Conservation (phyloP, 441 rosid genomes). For the Manihot esculenta region DNA sequence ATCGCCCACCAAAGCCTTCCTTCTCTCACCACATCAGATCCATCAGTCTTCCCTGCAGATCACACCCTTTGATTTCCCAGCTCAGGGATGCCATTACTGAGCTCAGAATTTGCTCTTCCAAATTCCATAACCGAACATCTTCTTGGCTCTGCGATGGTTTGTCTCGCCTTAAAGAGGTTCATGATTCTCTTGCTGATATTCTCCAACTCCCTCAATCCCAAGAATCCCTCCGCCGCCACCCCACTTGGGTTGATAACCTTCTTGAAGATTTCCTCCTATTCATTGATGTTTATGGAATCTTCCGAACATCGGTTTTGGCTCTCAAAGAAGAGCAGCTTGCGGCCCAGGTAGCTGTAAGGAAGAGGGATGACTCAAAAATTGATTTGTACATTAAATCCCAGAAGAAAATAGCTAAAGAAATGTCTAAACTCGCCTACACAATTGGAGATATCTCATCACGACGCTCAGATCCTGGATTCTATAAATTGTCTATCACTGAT, state of each 20-base stretch:
- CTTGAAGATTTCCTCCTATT: constrained; percentile 65
- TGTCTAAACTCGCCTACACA: constrained; percentile 43
- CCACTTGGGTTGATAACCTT: constrained; percentile 59
- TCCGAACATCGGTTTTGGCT: constrained; percentile 45
- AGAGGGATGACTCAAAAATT: constrained; percentile 52
- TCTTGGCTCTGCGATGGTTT: constrained; percentile 56
- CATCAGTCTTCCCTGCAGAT: constrained; percentile 62
- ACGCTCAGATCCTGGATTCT: constrained; percentile 23
- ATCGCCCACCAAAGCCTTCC: constrained; percentile 38
- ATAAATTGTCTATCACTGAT: constrained; percentile 26
- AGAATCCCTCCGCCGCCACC: constrained; percentile 50
- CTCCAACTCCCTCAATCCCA: constrained; percentile 73
- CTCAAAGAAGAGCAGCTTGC: constrained; percentile 69
- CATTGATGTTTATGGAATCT: constrained; percentile 74
- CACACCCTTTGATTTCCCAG: constrained; percentile 66
- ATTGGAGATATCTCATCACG: constrained; percentile 36
- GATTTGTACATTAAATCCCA: constrained; percentile 42
- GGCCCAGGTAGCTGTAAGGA: constrained; percentile 61
- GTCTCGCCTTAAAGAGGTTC: constrained; percentile 46
- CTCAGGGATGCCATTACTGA: constrained; percentile 43
- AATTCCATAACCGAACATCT: constrained; percentile 38
- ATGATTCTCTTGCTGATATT: constrained; percentile 55
- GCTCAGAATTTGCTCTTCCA: constrained; percentile 43
- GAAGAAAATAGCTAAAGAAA: constrained; percentile 47
- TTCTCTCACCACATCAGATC: constrained; percentile 65